Evolutionary conservation across 257 asterid genomes (phyloP), one percentile per base, ranked within the genome.

Genomic region (Penstemon davidsonii): DNA sequence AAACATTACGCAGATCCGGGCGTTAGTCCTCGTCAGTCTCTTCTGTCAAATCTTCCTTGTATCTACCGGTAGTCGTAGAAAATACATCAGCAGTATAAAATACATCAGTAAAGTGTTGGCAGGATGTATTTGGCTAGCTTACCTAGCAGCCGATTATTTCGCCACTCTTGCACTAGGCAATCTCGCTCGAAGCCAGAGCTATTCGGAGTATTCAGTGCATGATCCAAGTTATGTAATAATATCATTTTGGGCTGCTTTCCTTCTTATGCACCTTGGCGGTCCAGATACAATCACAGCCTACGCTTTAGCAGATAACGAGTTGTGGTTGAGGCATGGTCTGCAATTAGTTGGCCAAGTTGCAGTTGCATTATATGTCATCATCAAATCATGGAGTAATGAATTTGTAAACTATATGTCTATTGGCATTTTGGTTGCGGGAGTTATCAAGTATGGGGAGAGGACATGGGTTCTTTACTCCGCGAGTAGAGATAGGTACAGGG

Each of bases 281-380:
- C 85, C 85, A 0, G 76, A 81, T 59, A 77, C 76, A 25, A 81
- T 81, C 68, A 81, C 85, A 9, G 82, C 82, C 46, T 77, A 74
- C 57, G 74, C 85, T 11, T 11, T 81, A 73, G 85, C 76, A 33
- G 85, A 81, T 8, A 81, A 81, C 18, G 80, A 81, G 72, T 76
- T 81, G 49, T 77, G 85, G 85, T 44, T 67, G 0, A 56, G 82
- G 15, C 85, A 77, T 33, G 13, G 68, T 12, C 82, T 81, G 4
- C 73, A 71, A 6, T 57, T 77, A 6, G 0, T 71, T 5, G 73
- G 75, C 73, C 82, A 81, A 57, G 69, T 68, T 1, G 6, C 8
- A 4, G 58, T 77, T 43, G 61, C 84, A 5, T 3, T 76, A 51
- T 80, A 76, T n/a, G 76, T 80, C 42, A 64, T 69, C 4, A 10